A percentile compares a stretch with the other conserved stretches of the same genome.
phyloP scores from a whole-genome alignment of 352 stramenopile genomes.

The Pythium diclinum region DNA sequence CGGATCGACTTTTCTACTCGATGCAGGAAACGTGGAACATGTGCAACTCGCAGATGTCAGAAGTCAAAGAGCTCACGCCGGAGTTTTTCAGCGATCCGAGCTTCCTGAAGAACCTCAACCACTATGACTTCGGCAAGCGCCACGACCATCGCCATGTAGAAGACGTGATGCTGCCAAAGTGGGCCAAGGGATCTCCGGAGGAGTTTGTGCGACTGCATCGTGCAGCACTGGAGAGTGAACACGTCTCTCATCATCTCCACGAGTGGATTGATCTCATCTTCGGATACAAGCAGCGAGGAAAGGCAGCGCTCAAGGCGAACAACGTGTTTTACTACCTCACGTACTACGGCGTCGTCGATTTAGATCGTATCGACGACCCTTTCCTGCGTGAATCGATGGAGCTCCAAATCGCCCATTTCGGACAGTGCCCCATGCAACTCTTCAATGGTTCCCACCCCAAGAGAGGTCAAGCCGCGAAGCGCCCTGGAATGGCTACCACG shows the following conservation, averaged over 20 bases:
- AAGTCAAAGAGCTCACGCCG: conserved; percentile 99
- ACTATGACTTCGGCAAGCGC: conserved; percentile 93
- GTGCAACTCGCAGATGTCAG: conserved; percentile 95
- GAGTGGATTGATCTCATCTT: conserved; percentile 99
- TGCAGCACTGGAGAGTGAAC: conserved; percentile 96
- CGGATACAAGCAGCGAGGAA: conserved; percentile 96
- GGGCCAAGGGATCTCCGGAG: conserved; percentile 93
- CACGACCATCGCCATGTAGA: conserved; percentile 61
- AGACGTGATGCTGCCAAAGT: conserved; percentile 96
- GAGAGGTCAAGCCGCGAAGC: conserved; percentile 27
- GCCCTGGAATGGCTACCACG: conserved; percentile 3
- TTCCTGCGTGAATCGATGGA: conserved; percentile 93
- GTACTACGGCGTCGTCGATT: conserved; percentile 94
- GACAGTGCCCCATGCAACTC: conserved; percentile 97
- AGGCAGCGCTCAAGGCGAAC: conserved; percentile 90
- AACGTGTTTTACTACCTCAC: conserved; percentile 97
- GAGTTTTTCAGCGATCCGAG: conserved; percentile 96
- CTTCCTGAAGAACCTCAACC: conserved; percentile 97
- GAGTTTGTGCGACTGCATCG: conserved; percentile 96
- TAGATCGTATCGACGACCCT: conserved; percentile 95
- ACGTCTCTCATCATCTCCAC: conserved; percentile 96
- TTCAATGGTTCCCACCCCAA: conserved; percentile 78
- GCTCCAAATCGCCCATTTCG: conserved; percentile 99
- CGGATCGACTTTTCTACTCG: conserved; percentile 97
- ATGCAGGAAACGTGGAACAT: conserved; percentile 96